Evolutionary conservation across 1,284 basidiomycete genomes (phyloP).

Genomic region (Tremellales sp.): DNA sequence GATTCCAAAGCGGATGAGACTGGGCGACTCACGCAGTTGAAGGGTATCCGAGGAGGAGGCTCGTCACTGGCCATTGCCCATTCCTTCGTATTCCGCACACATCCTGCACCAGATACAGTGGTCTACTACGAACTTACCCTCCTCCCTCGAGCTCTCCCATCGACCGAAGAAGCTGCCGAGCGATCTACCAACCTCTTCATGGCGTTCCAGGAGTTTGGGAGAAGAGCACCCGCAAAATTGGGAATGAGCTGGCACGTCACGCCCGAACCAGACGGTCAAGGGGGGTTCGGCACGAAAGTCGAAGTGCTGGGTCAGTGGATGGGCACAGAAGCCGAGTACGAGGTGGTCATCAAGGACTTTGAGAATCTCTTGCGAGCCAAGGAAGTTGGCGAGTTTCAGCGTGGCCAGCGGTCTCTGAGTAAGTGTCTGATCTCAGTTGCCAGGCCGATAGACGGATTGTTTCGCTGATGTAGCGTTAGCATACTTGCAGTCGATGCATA

Average conservation of each 20-base stretch:
- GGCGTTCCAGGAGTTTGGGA: constrained; percentile 15
- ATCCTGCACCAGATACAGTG: constrained; percentile 10
- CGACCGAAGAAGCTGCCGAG: not conserved
- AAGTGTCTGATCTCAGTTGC: not conserved
- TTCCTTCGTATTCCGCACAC: constrained; percentile 10
- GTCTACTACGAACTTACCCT: constrained; percentile 16
- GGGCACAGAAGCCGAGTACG: constrained; percentile 9
- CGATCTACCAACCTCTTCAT: constrained; percentile 8
- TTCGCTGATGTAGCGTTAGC: not conserved
- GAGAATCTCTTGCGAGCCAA: constrained; percentile 1
- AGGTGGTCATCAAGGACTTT: constrained; percentile 6
- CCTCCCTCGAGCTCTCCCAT: constrained; percentile 11
- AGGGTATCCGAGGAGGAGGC: constrained; percentile 13
- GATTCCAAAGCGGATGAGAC: not conserved
- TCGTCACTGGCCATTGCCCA: constrained; percentile 13
- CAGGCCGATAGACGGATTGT: too few relatives aligned
- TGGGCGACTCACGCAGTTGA: too few relatives aligned
- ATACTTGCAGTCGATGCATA: constrained; percentile 12
- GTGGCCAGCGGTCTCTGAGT: constrained; percentile 5
- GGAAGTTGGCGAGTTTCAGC: constrained; percentile 7
- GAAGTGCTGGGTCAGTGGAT: constrained; percentile 16
- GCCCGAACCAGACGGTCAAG: constrained; percentile 5
- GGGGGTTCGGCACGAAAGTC: constrained; percentile 13
- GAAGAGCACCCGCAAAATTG: constrained; percentile 2
- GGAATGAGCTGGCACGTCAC: constrained; percentile 16